A percentile compares a stretch with the other conserved stretches of the same genome.
Evolutionary conservation across 2,329 filamentous ascomycete genomes (phyloP).

Genomic region (Ophiocordyceps camponoti-floridani): DNA sequence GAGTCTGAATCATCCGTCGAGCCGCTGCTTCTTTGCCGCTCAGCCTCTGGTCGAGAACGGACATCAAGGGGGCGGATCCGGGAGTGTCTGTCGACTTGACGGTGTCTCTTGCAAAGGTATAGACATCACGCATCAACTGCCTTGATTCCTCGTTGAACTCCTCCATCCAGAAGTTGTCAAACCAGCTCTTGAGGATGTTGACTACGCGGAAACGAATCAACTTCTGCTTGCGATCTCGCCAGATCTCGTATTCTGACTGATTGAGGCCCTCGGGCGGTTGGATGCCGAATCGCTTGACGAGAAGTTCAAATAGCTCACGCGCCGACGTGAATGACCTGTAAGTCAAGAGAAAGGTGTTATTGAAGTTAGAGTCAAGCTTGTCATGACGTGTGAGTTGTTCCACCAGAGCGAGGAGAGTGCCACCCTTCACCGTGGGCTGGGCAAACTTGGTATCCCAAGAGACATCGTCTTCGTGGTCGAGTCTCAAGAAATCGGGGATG

Average conservation of each 20-base stretch:
- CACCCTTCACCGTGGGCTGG: slow-evolving; percentile 65
- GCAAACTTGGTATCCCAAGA: slow-evolving; percentile 74
- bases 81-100: slow-evolving; percentile 89
- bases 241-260: slow-evolving; percentile 61
- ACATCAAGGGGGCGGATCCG: slow-evolving; percentile 68
- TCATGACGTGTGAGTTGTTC: slow-evolving; percentile 94
- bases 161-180: slow-evolving; percentile 99
- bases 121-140: slow-evolving; percentile 73
- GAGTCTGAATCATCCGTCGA: slow-evolving; percentile 72
- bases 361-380: slow-evolving; percentile 86
- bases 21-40: slow-evolving; percentile 74
- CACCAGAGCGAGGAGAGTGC: slow-evolving; percentile 73
- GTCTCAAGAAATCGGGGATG: slow-evolving; percentile 62
- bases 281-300: slow-evolving; percentile 81
- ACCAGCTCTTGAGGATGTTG: slow-evolving; percentile 96
- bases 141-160: slow-evolving; percentile 69
- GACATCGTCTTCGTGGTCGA: slow-evolving; percentile 79
- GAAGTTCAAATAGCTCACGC: slow-evolving; percentile 75
- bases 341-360: slow-evolving; percentile 92
- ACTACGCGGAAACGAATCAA: slow-evolving; percentile 90
- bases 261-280: slow-evolving; percentile 74
- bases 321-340: slow-evolving; percentile 91
- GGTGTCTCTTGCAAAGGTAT: slow-evolving; percentile 78
- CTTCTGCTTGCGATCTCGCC: slow-evolving; percentile 90
- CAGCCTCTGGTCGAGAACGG: slow-evolving; percentile 74